Evolutionary conservation across 768 basidiomycete genomes (phyloP), one percentile per base, ranked within the genome.

Genomic region (Rhizopogon sp.): DNA sequence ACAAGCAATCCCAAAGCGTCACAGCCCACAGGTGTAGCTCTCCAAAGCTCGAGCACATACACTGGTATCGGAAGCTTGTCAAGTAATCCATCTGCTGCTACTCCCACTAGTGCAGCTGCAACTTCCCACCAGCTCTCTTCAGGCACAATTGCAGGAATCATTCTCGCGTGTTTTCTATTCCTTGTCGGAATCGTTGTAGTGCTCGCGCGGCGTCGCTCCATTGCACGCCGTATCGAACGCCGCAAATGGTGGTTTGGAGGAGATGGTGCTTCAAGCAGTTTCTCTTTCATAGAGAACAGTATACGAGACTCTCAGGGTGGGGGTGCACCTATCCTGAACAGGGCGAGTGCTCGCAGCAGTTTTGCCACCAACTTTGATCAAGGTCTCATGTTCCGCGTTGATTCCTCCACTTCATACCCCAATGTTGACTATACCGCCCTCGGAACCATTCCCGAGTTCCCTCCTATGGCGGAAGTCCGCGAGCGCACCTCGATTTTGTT

Each of bases 321-420:
- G 31, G 60, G 37, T 29, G 58, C 61, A 39, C 52, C 57, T 2
- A 53, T 57, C 14, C 40, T 52, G 13, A 70, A 70, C 52, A 64
- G 66, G 20, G 58, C 55, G 43, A 75, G 70, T 45, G 66, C 72
- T 3, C 75, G 83, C 47, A 86, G 84, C 66, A 86, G 84, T 68
- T 87, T 86, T 50, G 85, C 76, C 16, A 85, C 85, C 16, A 79
- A 76, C n/a, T 74, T 77, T 61, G 81, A 83, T 52, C 77, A 77
- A 20, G 72, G 72, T 10, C 58, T 64, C 51, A 54, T 60, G 42
- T 62, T 62, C 54, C 52, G 56, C 52, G n/a, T 63, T 56, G 37
- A 69, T 63, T 39, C 66, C 53, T 25, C 62, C 58, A 42, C 57
- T 42, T 16, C 28, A 64, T 3, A 58, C 66, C 40, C 42, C 25